Evolutionary conservation across 805 yeast genomes (phyloP), one percentile per base, ranked within the genome.

Genomic region (Sungouiozyma intestinalis): DNA sequence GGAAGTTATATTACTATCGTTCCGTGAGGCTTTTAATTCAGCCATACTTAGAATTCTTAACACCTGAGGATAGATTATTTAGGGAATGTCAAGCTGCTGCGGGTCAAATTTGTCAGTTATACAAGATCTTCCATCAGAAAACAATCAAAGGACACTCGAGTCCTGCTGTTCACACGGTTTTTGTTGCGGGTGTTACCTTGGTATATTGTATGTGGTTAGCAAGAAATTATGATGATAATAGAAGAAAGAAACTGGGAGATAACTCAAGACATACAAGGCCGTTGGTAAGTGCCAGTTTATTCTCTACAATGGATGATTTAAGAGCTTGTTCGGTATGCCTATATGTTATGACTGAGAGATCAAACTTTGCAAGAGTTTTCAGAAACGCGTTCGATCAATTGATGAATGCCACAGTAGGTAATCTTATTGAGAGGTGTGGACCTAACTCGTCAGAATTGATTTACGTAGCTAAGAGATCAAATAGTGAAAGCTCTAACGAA

Each of bases 61-160:
- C 73, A 40, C 83, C 84, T 11, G 74, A 72, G 50, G 79, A 76
- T 53, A 65, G 73, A 39, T 58, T 79, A 18, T 77, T 79, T 53
- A 67, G 71, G 41, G 82, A 77, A 57, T 79, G 85, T 54, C 83
- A 78, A 52, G 79, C 79, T 1, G 82, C 81, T 27, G 82, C 84
- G 2, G 85, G 84, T 34, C 81, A 76, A 52, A 74, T 79, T 36
- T 77, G 84, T 53, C 81, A 74, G 50, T 62, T 77, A 16, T 75
- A 76, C 53, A 75, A 77, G 49, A 76, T 72, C 8, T 77, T 76
- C 53, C 81, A 77, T 55, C 78, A 76, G 50, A 75, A 72, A 49
- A 76, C 82, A 0, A 75, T 72, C 2, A 64, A 65, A 43, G 84
- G 85, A 1, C 81, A 76, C 52, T 76, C 84, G 0, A 76, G 80